A percentile compares a stretch with the other conserved stretches of the same genome.
Evolutionary conservation across 208 protist species (phyloP).

Genomic region (Trypanosoma avium): DNA sequence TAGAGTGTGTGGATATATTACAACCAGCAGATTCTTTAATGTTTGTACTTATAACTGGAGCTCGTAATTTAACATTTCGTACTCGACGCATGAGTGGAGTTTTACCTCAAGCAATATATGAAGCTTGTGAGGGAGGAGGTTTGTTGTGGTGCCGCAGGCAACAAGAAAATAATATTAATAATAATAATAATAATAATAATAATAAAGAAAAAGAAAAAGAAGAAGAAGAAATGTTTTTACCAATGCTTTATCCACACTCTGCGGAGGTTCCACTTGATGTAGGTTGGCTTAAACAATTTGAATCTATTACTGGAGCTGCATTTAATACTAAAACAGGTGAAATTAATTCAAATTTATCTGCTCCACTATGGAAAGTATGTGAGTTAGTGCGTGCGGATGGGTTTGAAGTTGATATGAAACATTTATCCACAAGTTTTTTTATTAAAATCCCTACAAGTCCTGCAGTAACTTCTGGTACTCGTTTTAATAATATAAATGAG

Average conservation of each 20-base stretch:
- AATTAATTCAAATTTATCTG: not conserved
- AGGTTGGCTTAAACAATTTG: conserved; percentile 23
- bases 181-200: not conserved
- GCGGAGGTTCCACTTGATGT: conserved; percentile 15
- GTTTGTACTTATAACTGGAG: conserved; percentile 38
- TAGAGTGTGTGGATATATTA: not conserved
- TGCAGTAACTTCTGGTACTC: not conserved
- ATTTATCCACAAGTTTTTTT: conserved; percentile 38
- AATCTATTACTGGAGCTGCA: conserved; percentile 18
- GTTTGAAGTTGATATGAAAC: conserved; percentile 21
- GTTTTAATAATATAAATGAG: conserved; percentile 14
- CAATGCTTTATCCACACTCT: not conserved
- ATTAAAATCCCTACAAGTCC: conserved; percentile 31
- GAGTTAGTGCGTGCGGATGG: conserved; percentile 26
- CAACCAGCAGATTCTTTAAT: conserved; percentile 3
- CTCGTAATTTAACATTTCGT: conserved; percentile 27
- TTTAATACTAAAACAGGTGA: not conserved
- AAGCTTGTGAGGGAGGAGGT: conserved; percentile 34
- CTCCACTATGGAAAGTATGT: conserved; percentile 24
- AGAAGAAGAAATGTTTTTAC: conserved; percentile 8
- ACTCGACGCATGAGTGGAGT: conserved; percentile 24
- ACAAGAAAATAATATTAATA: not conserved
- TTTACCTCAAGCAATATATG: conserved; percentile 26
- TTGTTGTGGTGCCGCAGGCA: conserved; percentile 32
- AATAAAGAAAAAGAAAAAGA: not conserved